Conservation (phyloP, 1,139 yeast genomes). For the Geotrichum histeridarum region DNA sequence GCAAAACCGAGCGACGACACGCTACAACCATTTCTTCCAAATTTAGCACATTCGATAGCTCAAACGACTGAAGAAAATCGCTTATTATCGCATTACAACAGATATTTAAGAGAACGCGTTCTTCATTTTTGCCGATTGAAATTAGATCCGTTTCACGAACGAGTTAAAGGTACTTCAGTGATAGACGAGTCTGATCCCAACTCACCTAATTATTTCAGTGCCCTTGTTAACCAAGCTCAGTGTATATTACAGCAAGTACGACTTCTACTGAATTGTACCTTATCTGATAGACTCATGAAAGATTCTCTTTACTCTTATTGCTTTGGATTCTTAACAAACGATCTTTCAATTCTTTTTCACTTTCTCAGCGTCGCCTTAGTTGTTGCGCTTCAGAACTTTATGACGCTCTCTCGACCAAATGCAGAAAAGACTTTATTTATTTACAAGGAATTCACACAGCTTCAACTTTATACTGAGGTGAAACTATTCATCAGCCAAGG, state of each 20-base stretch:
- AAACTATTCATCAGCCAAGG: slow-evolving; percentile 22
- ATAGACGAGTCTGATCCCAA: slow-evolving; percentile 20
- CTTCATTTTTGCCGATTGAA: slow-evolving; percentile 24
- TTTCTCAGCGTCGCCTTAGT: slow-evolving; percentile 26
- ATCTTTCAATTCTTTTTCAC: slow-evolving; percentile 26
- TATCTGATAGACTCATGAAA: slow-evolving; percentile 22
- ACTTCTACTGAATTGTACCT: slow-evolving; percentile 28
- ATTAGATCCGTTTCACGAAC: slow-evolving; percentile 27
- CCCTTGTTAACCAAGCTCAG: slow-evolving; percentile 27
- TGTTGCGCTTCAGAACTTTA: slow-evolving; percentile 26
- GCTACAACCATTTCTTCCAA: slow-evolving; percentile 20
- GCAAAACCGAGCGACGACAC: not conserved
- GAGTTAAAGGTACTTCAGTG: slow-evolving; percentile 21
- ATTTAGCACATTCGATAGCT: slow-evolving; percentile 19
- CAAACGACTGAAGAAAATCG: slow-evolving; percentile 19
- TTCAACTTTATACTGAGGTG: slow-evolving; percentile 28
- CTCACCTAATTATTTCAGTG: slow-evolving; percentile 19
- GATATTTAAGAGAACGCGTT: slow-evolving; percentile 28
- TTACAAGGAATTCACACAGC: slow-evolving; percentile 31
- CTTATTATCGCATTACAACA: slow-evolving; percentile 25
- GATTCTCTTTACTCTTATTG: slow-evolving; percentile 23
- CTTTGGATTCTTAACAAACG: slow-evolving; percentile 26
- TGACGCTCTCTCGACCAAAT: slow-evolving; percentile 25
- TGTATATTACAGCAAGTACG: slow-evolving; percentile 26
- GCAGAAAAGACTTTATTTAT: slow-evolving; percentile 29